Base-by-base conservation (phyloP, 169 alveolate species). In the Eimeria praecox region DNA sequence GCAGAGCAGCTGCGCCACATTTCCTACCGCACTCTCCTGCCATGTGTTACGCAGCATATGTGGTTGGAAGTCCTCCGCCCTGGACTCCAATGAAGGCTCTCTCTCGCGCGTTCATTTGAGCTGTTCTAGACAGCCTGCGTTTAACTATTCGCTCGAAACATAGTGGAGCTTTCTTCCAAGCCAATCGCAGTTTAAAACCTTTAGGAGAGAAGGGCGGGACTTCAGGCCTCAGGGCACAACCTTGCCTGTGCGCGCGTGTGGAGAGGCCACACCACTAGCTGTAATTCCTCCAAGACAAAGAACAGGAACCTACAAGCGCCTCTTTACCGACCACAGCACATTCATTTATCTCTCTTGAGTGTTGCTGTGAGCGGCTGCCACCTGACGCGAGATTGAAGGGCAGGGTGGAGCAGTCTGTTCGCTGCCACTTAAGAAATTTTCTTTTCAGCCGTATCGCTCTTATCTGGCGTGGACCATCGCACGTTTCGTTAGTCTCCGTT, bases 111-210 rank as follows among this genome's bases (percentile, higher is more conserved):
- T 6, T 42, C 77, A 64, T 71, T 71, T 71, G 82, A 71, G 20
- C 82, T 33, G 52, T 71, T 71, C 49, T 16, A 71, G 33, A 38
- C 82, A 71, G 33, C 82, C 42, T 38, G 82, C 33, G 82, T 71
- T 71, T 71, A 71, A 35, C 82, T 1, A 0, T 35, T 49, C 14
- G 46, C 6, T 40, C 82, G 54, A 38, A 71, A 35, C 38, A 71
- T n/a, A 38, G 82, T 71, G 82, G 82, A 52, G 54, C 82, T 71
- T 35, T 71, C 52, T 38, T 35, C 52, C 38, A 20, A 33, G 2
- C 27, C 33, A n/a, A 40, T 20, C 30, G 22, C 42, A 6, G 82
- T 20, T 71, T 5, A 20, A 38, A 71, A 3, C 12, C 46, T 44
- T 30, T 9, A 33, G 33, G 44, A 33, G 33, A 35, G 52, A 12